Conservation (phyloP, 2,329 filamentous ascomycete genomes). For the Paraconiothyrium sp. region DNA sequence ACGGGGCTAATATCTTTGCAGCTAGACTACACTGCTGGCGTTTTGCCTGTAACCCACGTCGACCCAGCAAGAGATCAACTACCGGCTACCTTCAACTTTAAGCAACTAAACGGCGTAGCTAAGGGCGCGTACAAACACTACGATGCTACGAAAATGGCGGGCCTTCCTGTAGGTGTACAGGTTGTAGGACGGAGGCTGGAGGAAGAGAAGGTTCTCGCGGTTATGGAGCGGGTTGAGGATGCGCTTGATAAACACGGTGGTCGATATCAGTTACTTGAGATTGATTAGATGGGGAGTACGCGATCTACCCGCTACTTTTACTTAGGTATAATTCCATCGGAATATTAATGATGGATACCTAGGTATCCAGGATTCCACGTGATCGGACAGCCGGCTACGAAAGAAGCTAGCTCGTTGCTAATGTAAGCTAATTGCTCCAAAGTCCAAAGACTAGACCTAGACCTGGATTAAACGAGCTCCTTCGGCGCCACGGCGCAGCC, state of each 20-base stretch:
- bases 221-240: constrained; percentile 82
- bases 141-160: constrained; percentile 83
- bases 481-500: constrained; percentile 6
- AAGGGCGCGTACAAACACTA: constrained; percentile 87
- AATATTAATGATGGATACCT: too few relatives aligned
- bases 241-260: constrained; percentile 68
- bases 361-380: not conserved
- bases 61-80: constrained; percentile 74
- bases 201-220: constrained; percentile 85
- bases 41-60: constrained; percentile 87
- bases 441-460: constrained; percentile 1
- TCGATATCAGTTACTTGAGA: constrained; percentile 60
- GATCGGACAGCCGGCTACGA: not conserved
- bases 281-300: constrained; percentile 42
- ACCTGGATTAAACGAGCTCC: constrained; percentile 10
- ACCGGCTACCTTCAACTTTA: constrained; percentile 67
- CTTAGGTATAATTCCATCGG: too few relatives aligned
- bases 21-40: constrained; percentile 86
- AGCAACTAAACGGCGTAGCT: constrained; percentile 79
- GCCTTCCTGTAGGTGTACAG: constrained; percentile 86
- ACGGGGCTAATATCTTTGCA: constrained; percentile 44
- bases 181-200: constrained; percentile 81
- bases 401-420: not conserved
- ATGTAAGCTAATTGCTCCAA: not conserved
- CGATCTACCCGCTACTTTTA: too few relatives aligned